Evolutionary conservation across 257 asterid genomes (phyloP), one percentile per base, ranked within the genome.

Genomic region (Gentiana macrophylla): DNA sequence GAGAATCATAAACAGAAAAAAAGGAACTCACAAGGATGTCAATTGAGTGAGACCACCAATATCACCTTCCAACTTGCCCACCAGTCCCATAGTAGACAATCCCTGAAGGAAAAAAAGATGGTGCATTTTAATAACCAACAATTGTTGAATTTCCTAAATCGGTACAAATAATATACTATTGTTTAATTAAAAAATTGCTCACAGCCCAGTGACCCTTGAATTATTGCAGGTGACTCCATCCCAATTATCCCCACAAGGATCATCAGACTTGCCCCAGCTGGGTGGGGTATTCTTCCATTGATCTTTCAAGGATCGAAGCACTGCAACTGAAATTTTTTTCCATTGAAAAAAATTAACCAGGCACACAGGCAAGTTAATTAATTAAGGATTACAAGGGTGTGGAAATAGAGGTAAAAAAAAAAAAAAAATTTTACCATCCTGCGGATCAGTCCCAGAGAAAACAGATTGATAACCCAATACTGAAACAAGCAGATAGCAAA

Each of bases 41-140:
- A 86, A 63, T 71, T 86, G 94, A 7, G 80, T 64, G 49, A 86
- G 94, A 43, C 84, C 88, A 1, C 89, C 94, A 57, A 86, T 84
- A 58, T 75, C 91, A 15, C 90, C 91, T 9, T 70, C 73, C 72
- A 86, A 70, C 52, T 76, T 75, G 36, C 95, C 95, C 32, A 63
- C 74, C 35, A 86, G 55, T 53, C 88, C 88, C 94, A 81, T 77
- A 2, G 91, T 76, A 6, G 94, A 81, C 47, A 86, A 65, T 37
- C 81, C 67, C 94, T 86, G 84, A 62, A 76, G 33, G 12, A 11
- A 11, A 10, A 35, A 55, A 45, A 34, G 47, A 33, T 11, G 3
- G 9, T 49, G 44, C 9, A 4, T 6, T 11, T 36, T 36, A 36
- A 38, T 44, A 65, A 37, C 51, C 80, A 76, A 57, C 37, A n/a